Percentiles rank a stretch among this genome's conserved stretches.
Conservation (phyloP, 306 rosid genomes). For the Hippophae tibetana region DNA sequence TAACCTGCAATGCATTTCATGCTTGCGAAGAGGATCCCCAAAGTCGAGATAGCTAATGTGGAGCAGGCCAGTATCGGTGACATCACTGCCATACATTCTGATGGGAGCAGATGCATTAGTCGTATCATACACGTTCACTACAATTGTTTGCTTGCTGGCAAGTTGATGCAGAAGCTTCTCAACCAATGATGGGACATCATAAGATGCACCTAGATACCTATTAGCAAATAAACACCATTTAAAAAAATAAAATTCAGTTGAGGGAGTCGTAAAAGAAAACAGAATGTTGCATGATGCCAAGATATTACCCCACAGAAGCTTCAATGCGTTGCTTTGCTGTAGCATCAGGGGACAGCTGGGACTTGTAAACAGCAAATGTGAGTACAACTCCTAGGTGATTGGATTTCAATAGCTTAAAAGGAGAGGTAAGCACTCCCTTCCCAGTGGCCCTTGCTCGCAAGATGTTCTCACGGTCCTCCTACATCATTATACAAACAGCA, state of each 20-base stretch:
- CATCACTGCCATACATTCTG: conserved; percentile 83
- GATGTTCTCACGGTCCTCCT: conserved; percentile 95
- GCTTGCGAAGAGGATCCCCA: conserved; percentile 92
- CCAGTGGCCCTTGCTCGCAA: conserved; percentile 88
- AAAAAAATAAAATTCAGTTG: neutral
- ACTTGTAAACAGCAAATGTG: conserved; percentile 74
- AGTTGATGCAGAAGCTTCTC: conserved; percentile 98
- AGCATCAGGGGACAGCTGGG: conserved; percentile 59
- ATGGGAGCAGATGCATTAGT: conserved; percentile 63
- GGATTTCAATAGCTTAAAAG: conserved; percentile 88
- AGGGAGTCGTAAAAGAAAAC: neutral
- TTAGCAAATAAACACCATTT: neutral
- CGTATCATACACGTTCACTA: conserved; percentile 87
- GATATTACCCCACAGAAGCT: conserved; percentile 79
- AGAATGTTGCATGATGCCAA: conserved; percentile 12
- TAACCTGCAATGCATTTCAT: conserved; percentile 98
- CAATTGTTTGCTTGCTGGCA: conserved; percentile 95
- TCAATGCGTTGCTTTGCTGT: conserved; percentile 57
- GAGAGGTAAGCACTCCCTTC: conserved; percentile 91
- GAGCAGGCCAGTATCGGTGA: conserved; percentile 64
- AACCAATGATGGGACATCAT: conserved; percentile 89
- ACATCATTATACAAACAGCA: conserved; percentile 11
- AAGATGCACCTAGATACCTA: conserved; percentile 93
- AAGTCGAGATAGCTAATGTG: conserved; percentile 66
- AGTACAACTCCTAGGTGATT: conserved; percentile 92